Percentiles rank a stretch among this genome's conserved stretches.
phyloP scores from a whole-genome alignment of 2,329 filamentous ascomycete species.

The Aspergillus sp. region DNA sequence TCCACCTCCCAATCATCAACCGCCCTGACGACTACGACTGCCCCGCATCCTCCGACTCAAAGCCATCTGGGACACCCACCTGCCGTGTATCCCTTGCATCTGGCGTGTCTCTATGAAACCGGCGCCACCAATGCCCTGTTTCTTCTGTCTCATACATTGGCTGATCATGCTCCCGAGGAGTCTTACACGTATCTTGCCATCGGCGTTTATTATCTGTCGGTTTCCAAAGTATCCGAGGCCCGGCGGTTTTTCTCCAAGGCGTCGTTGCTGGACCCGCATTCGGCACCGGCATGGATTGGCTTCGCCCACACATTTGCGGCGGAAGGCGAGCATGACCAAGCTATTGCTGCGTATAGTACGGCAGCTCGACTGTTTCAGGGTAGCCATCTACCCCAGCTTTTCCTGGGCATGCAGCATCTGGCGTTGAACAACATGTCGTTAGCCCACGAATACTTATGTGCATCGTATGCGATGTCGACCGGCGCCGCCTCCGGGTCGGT shows the following conservation, averaged over 20 bases:
- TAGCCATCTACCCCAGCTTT: constrained; percentile 91
- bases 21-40: constrained; percentile 23
- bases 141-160: constrained; percentile 85
- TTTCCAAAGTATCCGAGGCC: constrained; percentile 86
- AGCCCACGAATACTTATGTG: constrained; percentile 90
- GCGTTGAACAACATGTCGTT: constrained; percentile 92
- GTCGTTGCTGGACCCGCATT: constrained; percentile 95
- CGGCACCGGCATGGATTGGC: constrained; percentile 96
- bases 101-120: constrained; percentile 88
- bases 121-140: constrained; percentile 85
- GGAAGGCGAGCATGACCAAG: constrained; percentile 96
- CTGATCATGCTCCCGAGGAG: constrained; percentile 87
- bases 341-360: constrained; percentile 95
- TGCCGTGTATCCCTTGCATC: constrained; percentile 78
- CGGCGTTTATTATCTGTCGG: constrained; percentile 89
- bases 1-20: constrained; percentile 87
- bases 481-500: constrained; percentile 34
- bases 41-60: constrained; percentile 28
- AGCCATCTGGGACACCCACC: constrained; percentile 46
- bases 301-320: constrained; percentile 98
- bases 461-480: constrained; percentile 67
- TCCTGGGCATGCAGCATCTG: constrained; percentile 97
- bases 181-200: constrained; percentile 92
- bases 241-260: constrained; percentile 96
- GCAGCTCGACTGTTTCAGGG: constrained; percentile 94